Percentiles rank a stretch among this genome's conserved stretches.
These are phyloP conservation scores for Pyrenophora graminea DNA, from an alignment of 2,329 filamentous ascomycete genomes.

Conservation along the genomic window DNA sequence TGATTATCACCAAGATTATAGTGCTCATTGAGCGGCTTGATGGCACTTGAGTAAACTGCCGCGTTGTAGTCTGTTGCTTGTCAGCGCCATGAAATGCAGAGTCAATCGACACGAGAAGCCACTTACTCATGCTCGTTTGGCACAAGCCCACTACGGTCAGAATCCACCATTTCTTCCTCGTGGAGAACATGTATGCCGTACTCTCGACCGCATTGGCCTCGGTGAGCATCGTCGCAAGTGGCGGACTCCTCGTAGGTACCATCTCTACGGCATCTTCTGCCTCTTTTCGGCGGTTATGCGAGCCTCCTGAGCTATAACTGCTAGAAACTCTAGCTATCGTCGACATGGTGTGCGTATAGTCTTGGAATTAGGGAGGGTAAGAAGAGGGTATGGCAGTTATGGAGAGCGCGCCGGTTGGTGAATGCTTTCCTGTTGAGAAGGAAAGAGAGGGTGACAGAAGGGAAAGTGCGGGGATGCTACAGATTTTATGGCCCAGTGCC, in stretches of 20 bases:
- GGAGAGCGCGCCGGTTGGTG: no score
- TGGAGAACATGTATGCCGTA: constrained; percentile 53
- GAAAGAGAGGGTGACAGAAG: neutral
- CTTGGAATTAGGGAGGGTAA: neutral
- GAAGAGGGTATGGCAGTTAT: neutral
- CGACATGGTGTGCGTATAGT: constrained; percentile 3
- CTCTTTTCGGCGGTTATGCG: neutral
- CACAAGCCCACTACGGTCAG: constrained; percentile 59
- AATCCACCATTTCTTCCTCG: constrained; percentile 59
- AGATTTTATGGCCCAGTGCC: no score
- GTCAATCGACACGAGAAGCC: constrained; percentile 40
- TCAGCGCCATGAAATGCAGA: constrained; percentile 20
- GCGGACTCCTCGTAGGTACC: constrained; percentile 1
- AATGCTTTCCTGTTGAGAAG: no score
- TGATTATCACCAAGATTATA: constrained; percentile 52
- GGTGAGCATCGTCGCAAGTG: constrained; percentile 10
- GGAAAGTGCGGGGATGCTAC: neutral
- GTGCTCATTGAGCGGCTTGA: constrained; percentile 59
- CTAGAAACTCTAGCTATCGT: constrained; percentile 5
- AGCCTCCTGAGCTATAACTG: constrained; percentile 5
- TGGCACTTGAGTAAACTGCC: constrained; percentile 59
- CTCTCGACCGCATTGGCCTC: constrained; percentile 27
- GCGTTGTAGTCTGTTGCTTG: constrained; percentile 56
- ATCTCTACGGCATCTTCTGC: constrained; percentile 7
- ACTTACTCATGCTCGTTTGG: constrained; percentile 56